A percentile compares a stretch with the other conserved stretches of the same genome.
Evolutionary conservation across 2,329 filamentous ascomycete genomes (phyloP).

Genomic region (Penicillium sp.): DNA sequence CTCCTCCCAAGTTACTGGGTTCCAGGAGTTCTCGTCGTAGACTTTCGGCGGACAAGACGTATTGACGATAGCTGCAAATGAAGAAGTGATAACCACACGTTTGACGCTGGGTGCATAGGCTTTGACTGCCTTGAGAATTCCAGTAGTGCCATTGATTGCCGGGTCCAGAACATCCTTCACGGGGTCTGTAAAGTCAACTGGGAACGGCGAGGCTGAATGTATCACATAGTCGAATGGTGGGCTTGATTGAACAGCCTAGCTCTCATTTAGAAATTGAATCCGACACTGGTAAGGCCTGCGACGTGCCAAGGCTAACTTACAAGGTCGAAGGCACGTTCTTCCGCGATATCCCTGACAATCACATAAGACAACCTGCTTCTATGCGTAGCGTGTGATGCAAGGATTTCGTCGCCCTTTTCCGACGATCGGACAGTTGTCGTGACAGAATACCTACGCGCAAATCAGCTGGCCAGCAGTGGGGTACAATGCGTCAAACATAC

Average conservation of each 20-base stretch:
- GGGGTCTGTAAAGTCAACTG: background rate
- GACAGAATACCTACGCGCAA: background rate
- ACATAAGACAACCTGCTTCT: no score
- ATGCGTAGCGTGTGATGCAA: no score
- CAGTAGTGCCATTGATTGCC: background rate
- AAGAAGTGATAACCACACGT: constrained; percentile 5
- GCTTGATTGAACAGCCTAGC: background rate
- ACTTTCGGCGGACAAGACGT: background rate
- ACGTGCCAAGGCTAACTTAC: no score
- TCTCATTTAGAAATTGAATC: no score
- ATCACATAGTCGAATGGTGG: constrained; percentile 8
- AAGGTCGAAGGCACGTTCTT: no score
- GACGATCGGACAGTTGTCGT: no score
- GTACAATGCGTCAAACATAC: no score
- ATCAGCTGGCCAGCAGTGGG: no score
- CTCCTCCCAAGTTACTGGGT: constrained; percentile 1
- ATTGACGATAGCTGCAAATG: constrained; percentile 1
- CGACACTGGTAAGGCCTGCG: background rate
- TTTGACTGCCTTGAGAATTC: constrained; percentile 5
- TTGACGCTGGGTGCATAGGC: background rate
- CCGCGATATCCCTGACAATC: no score
- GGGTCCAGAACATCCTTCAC: background rate
- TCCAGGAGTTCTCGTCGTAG: background rate
- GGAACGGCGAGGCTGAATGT: constrained; percentile 6
- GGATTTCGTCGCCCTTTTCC: no score